These are phyloP conservation scores for Penicillium pancosmium DNA, from an alignment of 495 filamentous ascomycete genomes.

Conservation along the genomic window DNA sequence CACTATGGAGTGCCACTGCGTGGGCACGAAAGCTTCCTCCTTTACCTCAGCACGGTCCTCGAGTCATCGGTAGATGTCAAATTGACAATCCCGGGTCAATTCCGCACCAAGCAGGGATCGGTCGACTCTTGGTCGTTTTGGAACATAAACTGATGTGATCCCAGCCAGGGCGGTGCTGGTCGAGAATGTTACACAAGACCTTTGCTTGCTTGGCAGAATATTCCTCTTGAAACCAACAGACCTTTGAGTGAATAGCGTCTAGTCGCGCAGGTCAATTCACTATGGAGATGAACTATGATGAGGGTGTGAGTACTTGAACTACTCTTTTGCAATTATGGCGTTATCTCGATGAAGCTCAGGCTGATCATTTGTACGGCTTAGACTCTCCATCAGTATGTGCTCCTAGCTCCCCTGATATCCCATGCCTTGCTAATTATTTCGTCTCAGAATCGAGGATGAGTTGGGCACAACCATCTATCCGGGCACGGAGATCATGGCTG, in stretches of 20 bases:
- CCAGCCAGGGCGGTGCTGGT: neutral
- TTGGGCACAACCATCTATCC: conserved; percentile 59
- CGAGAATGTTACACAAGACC: neutral
- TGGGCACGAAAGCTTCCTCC: neutral
- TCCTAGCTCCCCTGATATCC: neutral
- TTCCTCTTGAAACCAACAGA: neutral
- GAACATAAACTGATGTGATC: conserved; percentile 5
- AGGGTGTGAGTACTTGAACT: conserved; percentile 23
- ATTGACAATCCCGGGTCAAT: conserved; percentile 12
- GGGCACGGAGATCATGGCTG: conserved; percentile 65
- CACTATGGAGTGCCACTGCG: neutral
- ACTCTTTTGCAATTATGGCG: neutral
- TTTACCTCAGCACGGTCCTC: neutral
- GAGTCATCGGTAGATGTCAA: conserved; percentile 12
- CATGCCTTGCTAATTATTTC: neutral
- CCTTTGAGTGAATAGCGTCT: neutral
- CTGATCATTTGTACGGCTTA: conserved; percentile 10
- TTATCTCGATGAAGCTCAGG: neutral
- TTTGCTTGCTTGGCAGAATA: neutral
- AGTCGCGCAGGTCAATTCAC: conserved; percentile 10
- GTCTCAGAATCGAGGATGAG: conserved; percentile 44
- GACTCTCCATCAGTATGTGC: conserved; percentile 35
- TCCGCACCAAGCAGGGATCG: conserved; percentile 9
- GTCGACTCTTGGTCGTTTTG: conserved; percentile 1
- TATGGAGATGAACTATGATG: conserved; percentile 49